Conservation (phyloP, 2,329 filamentous ascomycete genomes). For the Magnaporthiopsis poae region DNA sequence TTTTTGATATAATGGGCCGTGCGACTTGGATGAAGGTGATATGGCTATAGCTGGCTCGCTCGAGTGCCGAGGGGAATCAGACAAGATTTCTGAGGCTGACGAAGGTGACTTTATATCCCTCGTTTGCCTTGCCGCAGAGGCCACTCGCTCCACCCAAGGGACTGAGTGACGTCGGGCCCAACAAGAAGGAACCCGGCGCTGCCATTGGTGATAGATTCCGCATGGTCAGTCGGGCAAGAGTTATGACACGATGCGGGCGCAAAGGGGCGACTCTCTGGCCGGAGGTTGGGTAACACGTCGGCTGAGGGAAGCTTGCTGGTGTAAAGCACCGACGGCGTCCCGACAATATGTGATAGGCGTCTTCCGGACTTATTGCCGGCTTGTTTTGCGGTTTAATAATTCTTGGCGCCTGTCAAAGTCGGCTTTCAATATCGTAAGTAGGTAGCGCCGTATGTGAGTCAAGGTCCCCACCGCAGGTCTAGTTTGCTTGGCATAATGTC, state of each 20-base stretch:
- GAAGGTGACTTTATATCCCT: not conserved
- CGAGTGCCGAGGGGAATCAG: no score
- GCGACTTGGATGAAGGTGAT: not conserved
- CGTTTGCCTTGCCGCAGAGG: not conserved
- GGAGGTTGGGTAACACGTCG: not conserved
- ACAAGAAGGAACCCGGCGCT: not conserved
- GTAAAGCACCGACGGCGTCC: conserved; percentile 1
- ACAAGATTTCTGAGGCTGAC: not conserved
- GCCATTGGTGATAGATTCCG: not conserved
- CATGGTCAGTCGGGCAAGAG: not conserved
- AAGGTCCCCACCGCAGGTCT: not conserved
- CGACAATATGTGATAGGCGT: not conserved
- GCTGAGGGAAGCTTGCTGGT: not conserved
- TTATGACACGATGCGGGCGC: not conserved
- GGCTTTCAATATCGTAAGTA: conserved; percentile 3
- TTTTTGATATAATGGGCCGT: no score
- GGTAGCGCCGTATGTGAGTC: not conserved
- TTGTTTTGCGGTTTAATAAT: not conserved
- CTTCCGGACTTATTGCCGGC: not conserved
- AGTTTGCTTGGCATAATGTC: not conserved
- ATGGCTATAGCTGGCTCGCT: no score
- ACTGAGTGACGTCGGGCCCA: not conserved
- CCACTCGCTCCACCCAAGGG: not conserved
- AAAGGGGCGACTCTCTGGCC: not conserved
- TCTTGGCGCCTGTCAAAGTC: conserved; percentile 6